These are phyloP conservation scores for Arabidopsis arenosa DNA, from an alignment of 345 rosid genomes.

Conservation along the genomic window DNA sequence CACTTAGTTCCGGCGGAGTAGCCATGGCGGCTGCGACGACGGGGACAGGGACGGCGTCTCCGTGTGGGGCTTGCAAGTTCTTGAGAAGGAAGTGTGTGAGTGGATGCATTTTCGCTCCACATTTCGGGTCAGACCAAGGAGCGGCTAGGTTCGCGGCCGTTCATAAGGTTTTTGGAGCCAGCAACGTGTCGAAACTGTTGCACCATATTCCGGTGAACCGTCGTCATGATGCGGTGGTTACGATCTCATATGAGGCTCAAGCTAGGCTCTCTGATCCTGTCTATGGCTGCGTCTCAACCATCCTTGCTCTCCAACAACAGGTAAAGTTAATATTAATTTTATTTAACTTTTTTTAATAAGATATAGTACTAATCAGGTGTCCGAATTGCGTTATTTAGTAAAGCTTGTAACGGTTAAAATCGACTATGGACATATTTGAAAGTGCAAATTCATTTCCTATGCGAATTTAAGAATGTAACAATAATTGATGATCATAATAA, in stretches of 20 bases:
- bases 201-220: slow-evolving; percentile 80
- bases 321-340: slow-evolving; percentile 31
- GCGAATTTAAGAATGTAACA: not conserved
- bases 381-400: not conserved
- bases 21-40: slow-evolving; percentile 30
- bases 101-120: slow-evolving; percentile 95
- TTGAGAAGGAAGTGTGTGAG: slow-evolving; percentile 88
- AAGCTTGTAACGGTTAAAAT: slow-evolving; percentile 24
- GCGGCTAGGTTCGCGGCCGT: slow-evolving; percentile 96
- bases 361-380: not conserved
- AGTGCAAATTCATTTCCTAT: not conserved
- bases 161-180: slow-evolving; percentile 96
- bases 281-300: slow-evolving; percentile 91
- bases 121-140: slow-evolving; percentile 91
- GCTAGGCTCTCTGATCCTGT: slow-evolving; percentile 96
- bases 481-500: not conserved
- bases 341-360: too few relatives aligned
- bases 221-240: slow-evolving; percentile 90
- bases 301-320: slow-evolving; percentile 95
- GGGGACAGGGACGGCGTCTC: slow-evolving; percentile 52
- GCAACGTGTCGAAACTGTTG: slow-evolving; percentile 87
- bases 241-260: slow-evolving; percentile 93
- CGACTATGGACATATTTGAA: not conserved
- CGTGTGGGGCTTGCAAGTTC: slow-evolving; percentile 98
- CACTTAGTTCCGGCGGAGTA: slow-evolving; percentile 36